Evolutionary conservation across 2,329 filamentous ascomycete genomes (phyloP), one percentile per base, ranked within the genome.

Genomic region (Venturia effusa): DNA sequence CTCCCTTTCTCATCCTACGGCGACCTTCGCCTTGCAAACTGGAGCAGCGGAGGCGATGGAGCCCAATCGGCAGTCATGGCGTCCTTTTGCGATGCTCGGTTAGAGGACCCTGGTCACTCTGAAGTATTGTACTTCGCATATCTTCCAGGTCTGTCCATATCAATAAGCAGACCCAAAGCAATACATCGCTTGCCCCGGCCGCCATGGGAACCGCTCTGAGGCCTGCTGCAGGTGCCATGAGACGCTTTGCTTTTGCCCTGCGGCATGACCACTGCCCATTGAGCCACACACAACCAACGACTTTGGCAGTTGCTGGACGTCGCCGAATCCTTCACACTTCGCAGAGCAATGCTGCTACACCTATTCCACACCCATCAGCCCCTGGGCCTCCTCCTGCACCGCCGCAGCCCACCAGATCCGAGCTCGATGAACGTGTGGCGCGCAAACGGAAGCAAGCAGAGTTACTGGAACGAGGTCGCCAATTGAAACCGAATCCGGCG

Each of bases 351-450:
- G 72, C 74, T 62, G 84, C 84, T 10, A 81, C 81, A 60, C 83
- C 84, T 17, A 77, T 86, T 64, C 79, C 83, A 7, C 77, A 79
- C 67, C 78, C 84, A 63, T 84, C 82, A 13, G 79, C 84, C 13
- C 78, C 83, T 60, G 84, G 84, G 4, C 84, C 84, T 62, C 84
- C 84, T 43, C 84, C 84, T 3, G 79, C 79, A 67, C 78, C 82
- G 24, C 84, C 84, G 19, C 75, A 78, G 60, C 78, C 82, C 5
- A 69, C 76, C 4, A 72, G 78, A 8, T 75, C 80, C 19, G 77
- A 79, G 64, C 77, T 81, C 37, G 74, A 78, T 62, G 78, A 80
- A 45, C 73, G 78, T 22, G 70, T 82, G 19, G 78, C 77, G 39
- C 72, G 79, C 62, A 80, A 81, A 68, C 74, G 75, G 66, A 76